Evolutionary conservation across 139 green algal species (phyloP).

Genomic region (Marvania coccoides): DNA sequence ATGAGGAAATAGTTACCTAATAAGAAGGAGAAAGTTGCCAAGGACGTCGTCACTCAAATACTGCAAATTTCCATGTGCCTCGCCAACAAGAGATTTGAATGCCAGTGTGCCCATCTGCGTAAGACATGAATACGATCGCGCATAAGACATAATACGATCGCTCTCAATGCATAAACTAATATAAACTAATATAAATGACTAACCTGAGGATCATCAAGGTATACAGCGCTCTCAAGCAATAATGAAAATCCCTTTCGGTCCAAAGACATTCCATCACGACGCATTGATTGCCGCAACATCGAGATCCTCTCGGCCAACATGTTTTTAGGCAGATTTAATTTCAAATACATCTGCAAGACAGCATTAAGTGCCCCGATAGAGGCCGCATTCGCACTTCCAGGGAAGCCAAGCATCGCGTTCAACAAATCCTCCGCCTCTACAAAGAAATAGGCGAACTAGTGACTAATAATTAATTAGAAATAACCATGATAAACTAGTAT

Average conservation of each 20-base stretch:
- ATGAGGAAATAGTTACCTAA: neutral
- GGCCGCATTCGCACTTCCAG: neutral
- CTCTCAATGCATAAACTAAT: too few relatives aligned
- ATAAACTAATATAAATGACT: neutral
- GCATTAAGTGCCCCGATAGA: constrained; percentile 7
- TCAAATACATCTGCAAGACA: constrained; percentile 2
- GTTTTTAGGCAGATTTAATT: neutral
- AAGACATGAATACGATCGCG: too few relatives aligned
- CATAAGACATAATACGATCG: too few relatives aligned
- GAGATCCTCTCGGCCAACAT: constrained; percentile 1
- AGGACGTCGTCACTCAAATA: neutral
- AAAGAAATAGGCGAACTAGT: neutral
- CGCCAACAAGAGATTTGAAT: neutral
- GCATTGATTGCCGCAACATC: neutral
- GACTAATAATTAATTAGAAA: too few relatives aligned
- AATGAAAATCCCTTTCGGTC: constrained; percentile 11
- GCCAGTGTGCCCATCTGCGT: too few relatives aligned
- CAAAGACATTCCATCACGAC: neutral
- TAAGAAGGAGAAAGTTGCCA: neutral
- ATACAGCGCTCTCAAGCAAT: neutral
- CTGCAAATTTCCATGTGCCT: constrained; percentile 3
- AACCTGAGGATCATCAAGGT: constrained; percentile 3
- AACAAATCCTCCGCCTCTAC: constrained; percentile 3
- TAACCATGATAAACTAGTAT: too few relatives aligned
- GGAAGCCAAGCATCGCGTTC: neutral